Evolutionary conservation across 257 asterid species (phyloP), one percentile per base, ranked within the genome.

Genomic region (Oldenlandia corymbosa): DNA sequence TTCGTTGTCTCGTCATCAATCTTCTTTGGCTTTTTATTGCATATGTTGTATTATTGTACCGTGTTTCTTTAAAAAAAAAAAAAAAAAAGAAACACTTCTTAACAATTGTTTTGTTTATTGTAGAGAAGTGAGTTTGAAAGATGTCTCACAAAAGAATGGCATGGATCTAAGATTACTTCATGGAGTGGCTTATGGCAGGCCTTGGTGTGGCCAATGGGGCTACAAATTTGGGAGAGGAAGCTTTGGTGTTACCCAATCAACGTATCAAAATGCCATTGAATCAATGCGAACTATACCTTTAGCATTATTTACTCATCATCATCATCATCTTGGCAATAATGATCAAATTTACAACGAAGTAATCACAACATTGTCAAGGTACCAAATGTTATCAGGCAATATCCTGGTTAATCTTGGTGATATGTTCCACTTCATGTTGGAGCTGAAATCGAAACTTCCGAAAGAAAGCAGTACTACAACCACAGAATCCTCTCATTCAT

Each of bases 191-290:
- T 85, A 85, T 57, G 88, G 90, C 1, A 84, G 84, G 27, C 77
- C 99, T 5, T 93, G 99, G 99, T 90, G 90, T 60, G 96, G 96
- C 1, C 83, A 75, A 3, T 93, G 97, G 96, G 90, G 80, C 76
- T 93, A 89, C 72, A 52, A 39, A 23, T 85, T 81, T 39, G 92
- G 88, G 32, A 86, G 87, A 26, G 96, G 95, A 62, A 77, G 83
- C 76, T 93, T 69, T 65, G 95, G 90, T n/a, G 78, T 84, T 0
- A 79, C 50, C 46, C 84, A 76, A 67, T 77, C 85, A 64, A 81
- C 76, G 75, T 79, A 93, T 23, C 79, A 75, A 63, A 73, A 46
- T 11, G 96, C 99, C 5, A 66, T 87, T 43, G 81, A 72, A 50
- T 81, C 87, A 68, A 70, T 90, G 58, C 88, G 79, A 58, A 79